phyloP scores from a whole-genome alignment of 306 rosid species.

The Lablab purpureus region DNA sequence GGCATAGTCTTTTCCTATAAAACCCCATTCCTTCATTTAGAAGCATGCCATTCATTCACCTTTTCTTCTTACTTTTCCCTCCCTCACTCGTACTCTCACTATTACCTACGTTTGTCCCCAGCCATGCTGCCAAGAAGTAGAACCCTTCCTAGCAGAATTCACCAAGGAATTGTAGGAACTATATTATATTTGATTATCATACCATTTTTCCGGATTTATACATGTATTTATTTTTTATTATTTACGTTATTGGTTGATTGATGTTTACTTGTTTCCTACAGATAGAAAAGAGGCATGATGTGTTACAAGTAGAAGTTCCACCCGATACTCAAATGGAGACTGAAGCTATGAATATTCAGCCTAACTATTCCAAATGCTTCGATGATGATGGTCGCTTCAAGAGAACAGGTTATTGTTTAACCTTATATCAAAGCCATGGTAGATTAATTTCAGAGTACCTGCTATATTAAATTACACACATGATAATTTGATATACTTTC shows the following conservation, averaged over 20 bases:
- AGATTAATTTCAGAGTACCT: background rate
- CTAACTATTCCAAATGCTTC: slow-evolving; percentile 70
- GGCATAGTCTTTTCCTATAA: slow-evolving; percentile 46
- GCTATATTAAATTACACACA: background rate
- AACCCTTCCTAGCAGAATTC: slow-evolving; percentile 83
- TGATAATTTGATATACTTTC: background rate
- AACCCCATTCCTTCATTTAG: slow-evolving; percentile 22
- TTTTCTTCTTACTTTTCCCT: slow-evolving; percentile 11
- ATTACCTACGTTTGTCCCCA: slow-evolving; percentile 4
- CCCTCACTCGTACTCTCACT: background rate
- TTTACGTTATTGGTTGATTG: background rate
- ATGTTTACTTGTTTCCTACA: slow-evolving; percentile 35
- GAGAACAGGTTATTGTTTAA: slow-evolving; percentile 63
- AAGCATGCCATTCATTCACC: slow-evolving; percentile 18
- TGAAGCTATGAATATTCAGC: slow-evolving; percentile 50
- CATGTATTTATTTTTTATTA: background rate
- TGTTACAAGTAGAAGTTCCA: slow-evolving; percentile 67
- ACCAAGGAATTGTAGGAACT: slow-evolving; percentile 70
- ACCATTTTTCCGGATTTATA: background rate
- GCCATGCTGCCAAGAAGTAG: slow-evolving; percentile 74
- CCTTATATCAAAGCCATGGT: background rate
- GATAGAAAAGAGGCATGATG: slow-evolving; percentile 73
- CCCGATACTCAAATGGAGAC: slow-evolving; percentile 56
- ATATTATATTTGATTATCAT: background rate
- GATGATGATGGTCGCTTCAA: slow-evolving; percentile 87